Evolutionary conservation across 2,329 filamentous ascomycete species (phyloP).

Genomic region (Stemphylium vesicarium): DNA sequence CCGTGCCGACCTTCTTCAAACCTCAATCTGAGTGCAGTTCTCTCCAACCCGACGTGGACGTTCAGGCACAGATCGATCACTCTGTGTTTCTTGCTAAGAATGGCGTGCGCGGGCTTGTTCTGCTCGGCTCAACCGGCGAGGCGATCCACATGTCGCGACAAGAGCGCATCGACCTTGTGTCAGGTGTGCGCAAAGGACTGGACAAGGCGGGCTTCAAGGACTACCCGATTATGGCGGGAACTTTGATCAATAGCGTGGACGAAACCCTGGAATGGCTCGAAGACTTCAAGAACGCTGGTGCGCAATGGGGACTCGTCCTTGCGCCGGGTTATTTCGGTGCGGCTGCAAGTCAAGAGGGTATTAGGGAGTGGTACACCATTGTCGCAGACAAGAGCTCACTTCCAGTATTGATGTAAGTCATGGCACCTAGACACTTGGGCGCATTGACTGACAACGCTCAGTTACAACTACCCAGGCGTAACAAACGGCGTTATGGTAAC

Average conservation of each 20-base stretch:
- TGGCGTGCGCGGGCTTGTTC: slow-evolving; percentile 66
- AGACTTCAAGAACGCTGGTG: slow-evolving; percentile 63
- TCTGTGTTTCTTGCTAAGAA: slow-evolving; percentile 65
- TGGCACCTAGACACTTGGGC: not conserved
- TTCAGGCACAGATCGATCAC: slow-evolving; percentile 64
- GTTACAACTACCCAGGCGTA: slow-evolving; percentile 71
- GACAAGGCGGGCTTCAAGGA: slow-evolving; percentile 62
- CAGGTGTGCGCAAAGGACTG: slow-evolving; percentile 62
- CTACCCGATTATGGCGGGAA: slow-evolving; percentile 68
- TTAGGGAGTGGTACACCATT: slow-evolving; percentile 66
- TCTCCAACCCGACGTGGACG: slow-evolving; percentile 61
- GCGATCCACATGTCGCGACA: slow-evolving; percentile 65
- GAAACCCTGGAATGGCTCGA: slow-evolving; percentile 65
- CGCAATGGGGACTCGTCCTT: slow-evolving; percentile 67
- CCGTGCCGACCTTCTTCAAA: slow-evolving; percentile 70
- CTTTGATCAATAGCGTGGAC: slow-evolving; percentile 66
- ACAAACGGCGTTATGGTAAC: slow-evolving; percentile 68
- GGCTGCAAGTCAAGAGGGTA: slow-evolving; percentile 63
- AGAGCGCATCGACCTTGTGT: slow-evolving; percentile 64
- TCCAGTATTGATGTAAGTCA: slow-evolving; percentile 64
- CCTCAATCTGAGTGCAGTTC: slow-evolving; percentile 52
- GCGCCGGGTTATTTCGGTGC: slow-evolving; percentile 70
- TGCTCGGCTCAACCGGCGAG: slow-evolving; percentile 70
- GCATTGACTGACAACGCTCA: slow-evolving; percentile 28
- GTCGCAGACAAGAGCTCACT: slow-evolving; percentile 67